phyloP scores from a whole-genome alignment of 495 filamentous ascomycete genomes.

The Xylaria venustula region DNA sequence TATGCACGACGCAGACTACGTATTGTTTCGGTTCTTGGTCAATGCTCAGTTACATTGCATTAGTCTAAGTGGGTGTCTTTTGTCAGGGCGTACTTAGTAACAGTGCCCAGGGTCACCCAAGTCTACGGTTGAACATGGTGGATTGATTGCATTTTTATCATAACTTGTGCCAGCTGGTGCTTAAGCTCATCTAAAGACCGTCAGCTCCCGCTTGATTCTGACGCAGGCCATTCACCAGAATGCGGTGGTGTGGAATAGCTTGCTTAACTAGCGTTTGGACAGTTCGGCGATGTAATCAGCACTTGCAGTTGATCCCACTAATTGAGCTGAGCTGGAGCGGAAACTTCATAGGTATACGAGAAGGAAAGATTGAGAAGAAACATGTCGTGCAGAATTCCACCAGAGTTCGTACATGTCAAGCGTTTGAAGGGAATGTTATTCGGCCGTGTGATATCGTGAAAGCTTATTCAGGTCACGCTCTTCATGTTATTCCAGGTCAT shows the following conservation, averaged over 20 bases:
- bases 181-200: not conserved
- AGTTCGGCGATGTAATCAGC: not conserved
- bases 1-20: not conserved
- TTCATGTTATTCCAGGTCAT: too few relatives aligned
- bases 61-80: not conserved
- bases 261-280: not conserved
- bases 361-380: not conserved
- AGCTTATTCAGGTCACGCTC: too few relatives aligned
- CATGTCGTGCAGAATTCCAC: not conserved
- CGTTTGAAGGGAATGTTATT: too few relatives aligned
- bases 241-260: not conserved
- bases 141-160: not conserved
- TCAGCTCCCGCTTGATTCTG: not conserved
- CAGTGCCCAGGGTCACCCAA: not conserved
- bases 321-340: not conserved
- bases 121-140: not conserved
- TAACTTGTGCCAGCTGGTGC: not conserved
- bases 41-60: not conserved
- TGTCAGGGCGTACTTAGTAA: too few relatives aligned
- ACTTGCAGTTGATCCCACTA: not conserved
- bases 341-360: not conserved
- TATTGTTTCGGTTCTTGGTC: too few relatives aligned
- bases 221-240: not conserved
- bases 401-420: not conserved
- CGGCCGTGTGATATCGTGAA: too few relatives aligned